Evolutionary conservation across 2,329 filamentous ascomycete genomes (phyloP).

Genomic region (Aspergillus sojae): DNA sequence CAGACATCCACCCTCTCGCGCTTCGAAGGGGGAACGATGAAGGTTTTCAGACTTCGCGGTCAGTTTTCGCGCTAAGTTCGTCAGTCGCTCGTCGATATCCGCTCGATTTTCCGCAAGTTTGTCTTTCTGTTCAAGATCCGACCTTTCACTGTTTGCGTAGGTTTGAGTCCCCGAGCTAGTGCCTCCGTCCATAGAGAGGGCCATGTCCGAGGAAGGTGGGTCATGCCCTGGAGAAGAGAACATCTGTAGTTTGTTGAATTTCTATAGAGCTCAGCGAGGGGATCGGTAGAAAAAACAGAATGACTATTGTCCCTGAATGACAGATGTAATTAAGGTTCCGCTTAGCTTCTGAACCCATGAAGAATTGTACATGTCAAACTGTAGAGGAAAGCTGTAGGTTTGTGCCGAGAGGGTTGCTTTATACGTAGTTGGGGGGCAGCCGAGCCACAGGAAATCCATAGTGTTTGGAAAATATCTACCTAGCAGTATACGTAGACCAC

Average conservation of each 20-base stretch:
- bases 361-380: neutral
- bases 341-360: neutral
- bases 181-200: neutral
- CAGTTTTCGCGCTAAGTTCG: conserved; percentile 12
- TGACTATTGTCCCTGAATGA: neutral
- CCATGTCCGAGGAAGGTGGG: neutral
- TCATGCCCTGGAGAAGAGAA: neutral
- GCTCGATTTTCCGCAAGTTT: neutral
- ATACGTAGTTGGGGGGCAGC: neutral
- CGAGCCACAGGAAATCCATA: neutral
- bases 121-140: neutral
- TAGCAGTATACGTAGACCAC: neutral
- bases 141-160: neutral
- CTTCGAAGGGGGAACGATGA: conserved; percentile 7
- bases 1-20: neutral
- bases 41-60: conserved; percentile 3
- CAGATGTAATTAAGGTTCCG: neutral
- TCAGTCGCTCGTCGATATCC: conserved; percentile 3
- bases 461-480: neutral
- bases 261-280: neutral
- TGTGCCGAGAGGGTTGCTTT: neutral
- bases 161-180: neutral
- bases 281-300: neutral
- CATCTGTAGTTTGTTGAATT: neutral
- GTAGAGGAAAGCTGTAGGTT: neutral